Conservation (phyloP, 345 rosid species). For the Leavenworthia alabamica region DNA sequence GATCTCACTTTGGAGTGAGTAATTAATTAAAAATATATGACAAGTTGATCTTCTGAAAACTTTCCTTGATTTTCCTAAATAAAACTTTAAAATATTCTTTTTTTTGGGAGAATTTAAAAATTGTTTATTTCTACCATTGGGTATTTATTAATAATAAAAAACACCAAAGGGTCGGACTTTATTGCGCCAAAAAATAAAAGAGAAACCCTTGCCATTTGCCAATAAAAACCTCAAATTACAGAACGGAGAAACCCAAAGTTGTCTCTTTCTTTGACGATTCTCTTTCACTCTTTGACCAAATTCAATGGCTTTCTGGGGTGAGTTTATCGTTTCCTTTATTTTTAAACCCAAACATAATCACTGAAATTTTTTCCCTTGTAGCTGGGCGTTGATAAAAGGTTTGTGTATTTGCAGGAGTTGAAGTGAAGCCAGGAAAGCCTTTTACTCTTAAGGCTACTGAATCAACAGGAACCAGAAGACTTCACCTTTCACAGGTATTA, state of each 20-base stretch:
- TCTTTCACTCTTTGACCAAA: not conserved
- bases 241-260: constrained; percentile 2
- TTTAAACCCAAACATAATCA: not conserved
- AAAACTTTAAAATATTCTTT: not conserved
- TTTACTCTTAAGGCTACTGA: constrained; percentile 35
- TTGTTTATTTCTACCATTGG: not conserved
- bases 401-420: constrained; percentile 44
- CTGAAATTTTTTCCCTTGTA: not conserved
- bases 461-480: constrained; percentile 34
- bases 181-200: constrained; percentile 8
- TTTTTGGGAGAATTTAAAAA: not conserved
- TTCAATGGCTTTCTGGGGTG: constrained; percentile 26
- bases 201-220: constrained; percentile 5
- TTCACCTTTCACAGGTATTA: constrained; percentile 64
- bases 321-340: not conserved
- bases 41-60: not conserved
- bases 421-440: constrained; percentile 59
- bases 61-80: not conserved
- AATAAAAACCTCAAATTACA: not conserved
- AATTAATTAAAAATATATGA: too few species aligned
- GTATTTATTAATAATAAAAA: not conserved
- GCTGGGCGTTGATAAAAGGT: not conserved
- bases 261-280: not conserved
- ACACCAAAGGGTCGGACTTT: not conserved
- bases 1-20: not conserved